Conservation (phyloP, 352 stramenopile species). For the Phytophthora europaea region DNA sequence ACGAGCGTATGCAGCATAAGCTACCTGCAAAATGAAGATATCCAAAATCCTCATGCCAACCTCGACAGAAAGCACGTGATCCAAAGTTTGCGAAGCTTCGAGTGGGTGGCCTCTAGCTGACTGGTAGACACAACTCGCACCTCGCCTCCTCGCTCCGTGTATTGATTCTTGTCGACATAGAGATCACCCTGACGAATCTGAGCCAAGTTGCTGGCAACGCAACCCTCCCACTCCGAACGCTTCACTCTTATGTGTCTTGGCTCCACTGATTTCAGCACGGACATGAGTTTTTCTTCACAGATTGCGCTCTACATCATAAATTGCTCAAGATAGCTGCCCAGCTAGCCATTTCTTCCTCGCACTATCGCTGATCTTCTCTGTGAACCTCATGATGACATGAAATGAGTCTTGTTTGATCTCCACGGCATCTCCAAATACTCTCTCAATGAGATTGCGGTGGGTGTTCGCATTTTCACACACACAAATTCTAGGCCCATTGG, state of each 20-base stretch:
- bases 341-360: neutral
- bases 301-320: constrained; percentile 13
- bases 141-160: neutral
- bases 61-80: constrained; percentile 9
- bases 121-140: constrained; percentile 17
- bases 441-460: constrained; percentile 8
- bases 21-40: constrained; percentile 25
- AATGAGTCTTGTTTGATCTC: constrained; percentile 20
- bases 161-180: neutral
- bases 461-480: constrained; percentile 14
- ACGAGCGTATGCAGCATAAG: too few relatives aligned
- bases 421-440: constrained; percentile 1
- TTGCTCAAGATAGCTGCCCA: neutral
- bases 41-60: constrained; percentile 15
- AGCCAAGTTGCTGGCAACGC: constrained; percentile 1
- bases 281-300: too few relatives aligned
- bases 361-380: constrained; percentile 7
- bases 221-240: constrained; percentile 5
- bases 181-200: neutral
- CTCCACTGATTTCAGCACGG: too few relatives aligned
- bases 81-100: constrained; percentile 13
- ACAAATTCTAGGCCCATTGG: constrained; percentile 10
- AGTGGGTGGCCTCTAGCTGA: constrained; percentile 18
- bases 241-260: neutral
- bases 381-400: constrained; percentile 10